Conservation (phyloP, 352 stramenopile species). For the Phytophthora tubulina region DNA sequence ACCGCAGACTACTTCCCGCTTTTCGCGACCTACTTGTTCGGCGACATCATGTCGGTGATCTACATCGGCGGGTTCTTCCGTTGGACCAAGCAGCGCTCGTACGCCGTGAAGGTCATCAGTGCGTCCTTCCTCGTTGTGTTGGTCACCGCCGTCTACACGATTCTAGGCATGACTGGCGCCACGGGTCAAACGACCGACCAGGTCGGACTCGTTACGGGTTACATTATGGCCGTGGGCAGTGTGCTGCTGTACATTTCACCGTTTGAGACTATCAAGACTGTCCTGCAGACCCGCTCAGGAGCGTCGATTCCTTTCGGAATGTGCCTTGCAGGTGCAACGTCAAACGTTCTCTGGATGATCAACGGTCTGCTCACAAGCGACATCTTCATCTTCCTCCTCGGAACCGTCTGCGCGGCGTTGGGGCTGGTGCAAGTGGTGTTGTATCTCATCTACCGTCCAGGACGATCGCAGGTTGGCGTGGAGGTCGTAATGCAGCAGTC, state of each 20-base stretch:
- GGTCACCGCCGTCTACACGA: conserved; percentile 28
- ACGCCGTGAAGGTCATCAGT: conserved; percentile 32
- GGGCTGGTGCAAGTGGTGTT: conserved; percentile 37
- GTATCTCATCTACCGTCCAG: conserved; percentile 40
- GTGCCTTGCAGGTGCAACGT: conserved; percentile 31
- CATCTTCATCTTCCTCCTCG: conserved; percentile 49
- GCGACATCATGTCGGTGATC: conserved; percentile 38
- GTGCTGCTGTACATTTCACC: conserved; percentile 44
- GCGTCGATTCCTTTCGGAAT: conserved; percentile 44
- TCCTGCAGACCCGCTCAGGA: conserved; percentile 41
- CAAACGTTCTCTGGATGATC: conserved; percentile 50
- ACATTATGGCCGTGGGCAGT: conserved; percentile 47
- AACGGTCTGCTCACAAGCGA: conserved; percentile 48
- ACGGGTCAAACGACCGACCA: conserved; percentile 33
- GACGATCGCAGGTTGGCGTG: background rate
- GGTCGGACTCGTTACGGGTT: conserved; percentile 38
- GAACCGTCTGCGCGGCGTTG: conserved; percentile 33
- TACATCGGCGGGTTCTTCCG: conserved; percentile 48
- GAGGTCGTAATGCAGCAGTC: conserved; percentile 7
- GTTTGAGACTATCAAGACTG: conserved; percentile 41
- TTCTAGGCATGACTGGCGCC: conserved; percentile 34
- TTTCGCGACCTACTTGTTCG: conserved; percentile 42
- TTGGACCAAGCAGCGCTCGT: conserved; percentile 36
- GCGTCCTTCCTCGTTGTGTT: conserved; percentile 27
- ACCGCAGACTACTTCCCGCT: conserved; percentile 46